Evolutionary conservation across 768 basidiomycete species (phyloP).

Genomic region (Rhizopogon salebrosus): DNA sequence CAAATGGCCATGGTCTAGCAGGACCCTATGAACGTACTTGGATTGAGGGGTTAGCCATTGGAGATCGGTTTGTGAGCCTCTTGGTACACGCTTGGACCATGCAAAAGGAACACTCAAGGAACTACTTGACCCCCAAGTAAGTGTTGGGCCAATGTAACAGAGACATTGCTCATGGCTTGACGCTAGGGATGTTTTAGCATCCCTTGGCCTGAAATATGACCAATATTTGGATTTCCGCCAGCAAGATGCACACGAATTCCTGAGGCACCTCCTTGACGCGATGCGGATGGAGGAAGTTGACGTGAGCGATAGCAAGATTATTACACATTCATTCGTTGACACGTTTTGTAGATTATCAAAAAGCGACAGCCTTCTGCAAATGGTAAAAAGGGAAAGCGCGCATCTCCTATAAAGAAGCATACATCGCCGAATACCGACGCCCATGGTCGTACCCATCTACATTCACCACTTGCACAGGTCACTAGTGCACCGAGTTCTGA

Average conservation of each 20-base stretch:
- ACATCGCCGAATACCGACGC: neutral
- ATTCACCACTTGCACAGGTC: neutral
- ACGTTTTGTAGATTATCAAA: conserved; percentile 64
- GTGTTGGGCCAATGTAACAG: conserved; percentile 20
- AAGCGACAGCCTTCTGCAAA: conserved; percentile 51
- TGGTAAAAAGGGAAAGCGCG: conserved; percentile 23
- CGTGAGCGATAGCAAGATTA: conserved; percentile 36
- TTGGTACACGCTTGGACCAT: conserved; percentile 61
- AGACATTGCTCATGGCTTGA: neutral
- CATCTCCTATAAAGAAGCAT: neutral
- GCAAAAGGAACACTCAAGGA: conserved; percentile 46
- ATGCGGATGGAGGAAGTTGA: conserved; percentile 95
- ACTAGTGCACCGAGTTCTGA: neutral
- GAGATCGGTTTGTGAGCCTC: conserved; percentile 59
- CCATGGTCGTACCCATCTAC: neutral
- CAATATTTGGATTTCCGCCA: conserved; percentile 95
- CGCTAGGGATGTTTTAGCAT: conserved; percentile 53
- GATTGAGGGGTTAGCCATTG: conserved; percentile 62
- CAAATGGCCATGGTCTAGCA: conserved; percentile 51
- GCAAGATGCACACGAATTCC: conserved; percentile 93
- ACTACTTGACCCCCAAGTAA: conserved; percentile 64
- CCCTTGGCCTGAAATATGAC: conserved; percentile 81
- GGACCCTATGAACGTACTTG: conserved; percentile 47
- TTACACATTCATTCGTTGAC: neutral
- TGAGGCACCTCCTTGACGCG: conserved; percentile 84